Evolutionary conservation across 768 basidiomycete genomes (phyloP).

Genomic region (Boletus edulis): DNA sequence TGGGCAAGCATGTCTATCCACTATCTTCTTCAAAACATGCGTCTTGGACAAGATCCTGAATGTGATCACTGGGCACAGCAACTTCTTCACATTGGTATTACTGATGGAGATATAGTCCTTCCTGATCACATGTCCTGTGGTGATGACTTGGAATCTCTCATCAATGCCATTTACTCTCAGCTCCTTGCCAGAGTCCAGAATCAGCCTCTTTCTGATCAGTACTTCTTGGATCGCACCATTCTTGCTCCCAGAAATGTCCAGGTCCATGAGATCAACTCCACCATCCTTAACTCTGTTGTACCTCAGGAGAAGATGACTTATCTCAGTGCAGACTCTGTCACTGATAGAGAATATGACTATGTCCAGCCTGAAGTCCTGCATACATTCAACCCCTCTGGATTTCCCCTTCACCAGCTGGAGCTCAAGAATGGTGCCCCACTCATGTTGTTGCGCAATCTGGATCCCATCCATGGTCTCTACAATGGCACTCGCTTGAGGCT

Average conservation of each 20-base stretch:
- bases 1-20: conserved; percentile 37
- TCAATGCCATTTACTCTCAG: not conserved
- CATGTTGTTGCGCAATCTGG: too few species aligned
- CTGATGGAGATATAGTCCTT: not conserved
- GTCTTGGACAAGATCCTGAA: conserved; percentile 29
- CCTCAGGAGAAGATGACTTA: not conserved
- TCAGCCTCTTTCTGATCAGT: not conserved
- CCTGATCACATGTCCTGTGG: not conserved
- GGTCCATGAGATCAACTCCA: not conserved
- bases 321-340: not conserved
- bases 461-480: too few species aligned
- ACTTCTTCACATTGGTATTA: conserved; percentile 20
- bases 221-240: not conserved
- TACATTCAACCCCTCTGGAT: too few species aligned
- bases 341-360: too few species aligned
- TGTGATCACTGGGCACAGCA: conserved; percentile 35
- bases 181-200: not conserved
- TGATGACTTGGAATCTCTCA: not conserved
- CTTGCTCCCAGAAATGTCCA: not conserved
- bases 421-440: too few species aligned
- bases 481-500: too few species aligned
- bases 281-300: not conserved
- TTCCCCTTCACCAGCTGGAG: too few species aligned
- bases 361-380: too few species aligned
- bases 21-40: conserved; percentile 41